Evolutionary conservation across 305 asterid species (phyloP).

Genomic region (Solanum hybrid): DNA sequence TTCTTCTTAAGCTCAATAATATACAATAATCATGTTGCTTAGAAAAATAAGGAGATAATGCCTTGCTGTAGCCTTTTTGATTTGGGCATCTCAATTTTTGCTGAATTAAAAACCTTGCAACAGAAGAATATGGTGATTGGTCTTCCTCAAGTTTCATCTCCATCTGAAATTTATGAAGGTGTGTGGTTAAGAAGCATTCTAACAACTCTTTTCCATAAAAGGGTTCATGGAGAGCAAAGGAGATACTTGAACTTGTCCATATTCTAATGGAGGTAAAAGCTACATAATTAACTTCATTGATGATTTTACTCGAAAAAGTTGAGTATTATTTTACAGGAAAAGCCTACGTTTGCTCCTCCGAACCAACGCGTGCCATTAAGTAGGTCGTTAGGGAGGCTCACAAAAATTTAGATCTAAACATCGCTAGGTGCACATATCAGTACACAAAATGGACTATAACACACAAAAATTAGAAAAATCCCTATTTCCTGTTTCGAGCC

Average conservation of each 20-base stretch:
- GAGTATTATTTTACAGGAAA: not conserved
- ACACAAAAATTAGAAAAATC: not conserved
- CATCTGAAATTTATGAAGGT: not conserved
- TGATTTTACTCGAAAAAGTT: not conserved
- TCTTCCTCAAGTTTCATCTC: not conserved
- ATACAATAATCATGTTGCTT: not conserved
- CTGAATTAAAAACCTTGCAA: not conserved
- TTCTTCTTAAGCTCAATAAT: not conserved
- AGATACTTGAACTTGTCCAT: not conserved
- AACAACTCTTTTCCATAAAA: not conserved
- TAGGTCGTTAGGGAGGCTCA: not conserved
- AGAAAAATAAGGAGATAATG: not conserved
- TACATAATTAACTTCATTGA: not conserved
- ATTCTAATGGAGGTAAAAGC: not conserved
- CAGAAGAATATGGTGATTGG: not conserved
- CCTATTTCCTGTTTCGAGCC: not conserved
- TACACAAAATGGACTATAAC: not conserved
- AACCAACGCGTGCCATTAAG: not conserved
- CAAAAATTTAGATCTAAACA: no score
- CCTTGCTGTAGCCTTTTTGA: not conserved
- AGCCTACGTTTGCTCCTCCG: not conserved
- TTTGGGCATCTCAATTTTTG: not conserved
- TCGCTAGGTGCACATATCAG: not conserved
- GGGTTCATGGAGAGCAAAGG: not conserved
- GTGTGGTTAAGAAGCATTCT: not conserved